A percentile compares a stretch with the other conserved stretches of the same genome.
phyloP scores from a whole-genome alignment of 768 basidiomycete species.

The Lactarius tabidus region DNA sequence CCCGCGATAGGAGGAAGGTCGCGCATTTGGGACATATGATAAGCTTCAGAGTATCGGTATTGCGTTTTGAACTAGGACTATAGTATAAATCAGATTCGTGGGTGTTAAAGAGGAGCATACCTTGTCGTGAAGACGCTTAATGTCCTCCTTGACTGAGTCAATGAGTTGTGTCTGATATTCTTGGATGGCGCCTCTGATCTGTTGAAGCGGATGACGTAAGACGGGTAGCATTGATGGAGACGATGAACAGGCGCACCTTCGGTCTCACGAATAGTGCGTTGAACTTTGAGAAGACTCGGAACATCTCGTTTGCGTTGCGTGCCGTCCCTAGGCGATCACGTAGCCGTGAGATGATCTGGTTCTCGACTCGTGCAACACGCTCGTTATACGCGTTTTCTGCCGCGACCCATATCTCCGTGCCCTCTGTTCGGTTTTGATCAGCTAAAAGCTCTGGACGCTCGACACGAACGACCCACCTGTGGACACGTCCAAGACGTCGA shows the following conservation, averaged over 20 bases:
- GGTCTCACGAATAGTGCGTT: constrained; percentile 95
- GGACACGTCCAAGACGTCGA: constrained; percentile 93
- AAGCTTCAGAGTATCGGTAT: constrained; percentile 93
- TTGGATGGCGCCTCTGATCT: constrained; percentile 98
- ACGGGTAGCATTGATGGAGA: neutral
- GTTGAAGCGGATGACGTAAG: constrained; percentile 3
- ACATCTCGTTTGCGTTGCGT: constrained; percentile 98
- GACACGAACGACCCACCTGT: constrained; percentile 51
- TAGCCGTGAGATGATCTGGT: constrained; percentile 93
- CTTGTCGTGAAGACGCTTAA: constrained; percentile 92
- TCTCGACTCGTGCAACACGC: constrained; percentile 94
- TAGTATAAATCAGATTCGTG: neutral
- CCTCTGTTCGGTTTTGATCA: constrained; percentile 50
- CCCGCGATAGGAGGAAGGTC: constrained; percentile 98
- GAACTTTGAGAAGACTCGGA: constrained; percentile 97
- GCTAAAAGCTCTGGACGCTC: neutral
- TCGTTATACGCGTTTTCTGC: constrained; percentile 98
- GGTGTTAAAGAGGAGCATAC: constrained; percentile 33
- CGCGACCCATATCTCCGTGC: constrained; percentile 95
- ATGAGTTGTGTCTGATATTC: constrained; percentile 99
- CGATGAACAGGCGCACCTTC: constrained; percentile 52
- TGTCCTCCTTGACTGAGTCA: constrained; percentile 98
- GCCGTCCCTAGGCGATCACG: constrained; percentile 92
- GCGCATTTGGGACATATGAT: constrained; percentile 98
- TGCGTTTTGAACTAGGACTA: constrained; percentile 80